Evolutionary conservation across 768 basidiomycete species (phyloP).

Genomic region (Auriscalpium vulgare): DNA sequence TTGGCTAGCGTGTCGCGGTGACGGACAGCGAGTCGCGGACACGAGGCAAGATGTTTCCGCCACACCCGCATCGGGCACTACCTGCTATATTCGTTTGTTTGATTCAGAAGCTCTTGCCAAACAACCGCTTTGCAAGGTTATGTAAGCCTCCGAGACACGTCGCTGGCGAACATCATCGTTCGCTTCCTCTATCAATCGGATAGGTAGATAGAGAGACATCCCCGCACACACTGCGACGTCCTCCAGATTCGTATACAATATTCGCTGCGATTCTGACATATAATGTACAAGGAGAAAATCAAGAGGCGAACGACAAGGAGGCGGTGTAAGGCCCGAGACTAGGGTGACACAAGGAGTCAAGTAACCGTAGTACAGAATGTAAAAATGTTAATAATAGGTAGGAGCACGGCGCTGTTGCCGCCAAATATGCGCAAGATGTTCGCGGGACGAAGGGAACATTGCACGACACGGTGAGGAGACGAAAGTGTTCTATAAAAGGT

Average conservation of each 20-base stretch:
- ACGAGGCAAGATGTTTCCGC: not conserved
- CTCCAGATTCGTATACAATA: too few species aligned
- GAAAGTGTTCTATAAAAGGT: not conserved
- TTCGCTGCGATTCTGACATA: too few species aligned
- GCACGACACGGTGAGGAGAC: not conserved
- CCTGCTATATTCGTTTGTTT: not conserved
- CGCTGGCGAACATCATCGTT: too few species aligned
- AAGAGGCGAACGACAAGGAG: not conserved
- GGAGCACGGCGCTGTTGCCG: not conserved
- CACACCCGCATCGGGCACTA: not conserved
- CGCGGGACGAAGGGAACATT: not conserved
- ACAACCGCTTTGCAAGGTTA: not conserved
- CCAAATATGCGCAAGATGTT: not conserved
- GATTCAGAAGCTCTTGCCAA: constrained; percentile 1
- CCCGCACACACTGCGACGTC: too few species aligned
- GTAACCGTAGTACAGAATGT: not conserved
- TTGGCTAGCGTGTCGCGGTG: not conserved
- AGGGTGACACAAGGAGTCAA: not conserved
- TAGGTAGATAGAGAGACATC: not conserved
- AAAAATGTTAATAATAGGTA: constrained; percentile 1
- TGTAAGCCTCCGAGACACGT: not conserved
- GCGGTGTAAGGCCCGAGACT: not conserved
- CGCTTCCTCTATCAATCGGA: too few species aligned
- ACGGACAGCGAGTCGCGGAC: not conserved
- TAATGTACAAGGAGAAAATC: not conserved